Base-by-base conservation (phyloP, 805 yeast species). In the Saturnispora galanensis region DNA sequence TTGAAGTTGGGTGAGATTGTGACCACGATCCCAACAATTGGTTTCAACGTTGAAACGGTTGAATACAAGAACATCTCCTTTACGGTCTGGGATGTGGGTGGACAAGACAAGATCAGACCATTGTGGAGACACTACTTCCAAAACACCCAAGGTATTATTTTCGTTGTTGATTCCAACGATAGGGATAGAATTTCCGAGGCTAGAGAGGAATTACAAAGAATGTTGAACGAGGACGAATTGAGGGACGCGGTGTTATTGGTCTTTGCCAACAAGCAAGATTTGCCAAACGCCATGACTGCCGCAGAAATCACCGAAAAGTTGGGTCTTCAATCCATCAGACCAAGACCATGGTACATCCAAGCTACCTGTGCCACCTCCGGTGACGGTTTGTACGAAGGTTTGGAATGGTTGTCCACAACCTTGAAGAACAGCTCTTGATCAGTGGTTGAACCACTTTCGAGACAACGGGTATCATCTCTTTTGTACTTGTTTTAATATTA, bases 1-100 rank as follows among this genome's bases (percentile, higher is more conserved):
- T 80, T 88, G 68, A 88, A 88, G 70, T 79, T 88, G 59, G 96
- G 96, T 65, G 96, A 88, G 74, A 86, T 88, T 60, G 95, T 88
- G 62, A 87, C 95, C 59, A 88, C 96, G 42, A 88, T 87, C 63
- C 96, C 96, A 69, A 88, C 96, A 55, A 87, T 88, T 68, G 96
- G 97, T 62, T 88, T 88, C 81, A 88, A 88, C 68, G 97, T 88
- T 57, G 97, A 88, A 72, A 88, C 96, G 50, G 96, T 88, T 60
- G 96, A 88, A 74, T 87, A 88, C 77, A 88, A 88, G 74, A 88
- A 88, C 81, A 86, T 88, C 68, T 83, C 95, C 37, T 88, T 88
- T 73, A 87, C 96, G 49, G 96, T 88, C 53, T 88, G 97, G 97
- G 97, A 90, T 79, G 96, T 89, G 58, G 97, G 97, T 84, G 97